Evolutionary conservation across 352 stramenopile species (phyloP).

Genomic region (Globisporangium cystogenes): DNA sequence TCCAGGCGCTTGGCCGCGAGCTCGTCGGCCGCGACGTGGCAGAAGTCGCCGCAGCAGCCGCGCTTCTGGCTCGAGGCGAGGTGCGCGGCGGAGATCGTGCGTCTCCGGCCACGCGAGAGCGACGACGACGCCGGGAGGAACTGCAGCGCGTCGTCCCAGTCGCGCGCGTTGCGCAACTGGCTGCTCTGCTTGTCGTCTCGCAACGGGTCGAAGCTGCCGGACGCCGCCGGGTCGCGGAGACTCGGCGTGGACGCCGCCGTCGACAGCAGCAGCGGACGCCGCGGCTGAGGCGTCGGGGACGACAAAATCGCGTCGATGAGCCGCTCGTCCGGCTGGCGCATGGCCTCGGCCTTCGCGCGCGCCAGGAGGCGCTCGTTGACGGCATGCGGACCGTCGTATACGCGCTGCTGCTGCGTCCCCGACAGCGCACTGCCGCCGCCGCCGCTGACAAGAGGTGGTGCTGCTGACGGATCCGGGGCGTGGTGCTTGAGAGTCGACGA

Average conservation of each 20-base stretch:
- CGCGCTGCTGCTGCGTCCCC: background rate
- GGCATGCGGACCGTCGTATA: constrained; percentile 50
- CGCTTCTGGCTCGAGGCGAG: constrained; percentile 70
- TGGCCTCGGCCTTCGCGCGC: constrained; percentile 44
- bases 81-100: constrained; percentile 53
- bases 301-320: constrained; percentile 71
- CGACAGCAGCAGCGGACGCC: constrained; percentile 22
- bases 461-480: background rate
- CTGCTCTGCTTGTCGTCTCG: constrained; percentile 22
- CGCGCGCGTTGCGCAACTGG: constrained; percentile 22
- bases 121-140: constrained; percentile 45
- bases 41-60: constrained; percentile 71
- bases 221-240: constrained; percentile 7
- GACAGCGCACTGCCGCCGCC: background rate
- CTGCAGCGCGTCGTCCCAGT: constrained; percentile 55
- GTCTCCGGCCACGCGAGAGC: constrained; percentile 44
- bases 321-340: constrained; percentile 45
- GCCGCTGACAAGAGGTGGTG: background rate
- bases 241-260: constrained; percentile 24
- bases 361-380: constrained; percentile 59
- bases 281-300: constrained; percentile 32
- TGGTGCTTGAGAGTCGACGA: background rate
- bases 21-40: constrained; percentile 31
- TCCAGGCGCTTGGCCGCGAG: constrained; percentile 37
- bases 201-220: constrained; percentile 29